phyloP scores from a whole-genome alignment of 2,329 filamentous ascomycete species.

The Monilinia aucupariae region DNA sequence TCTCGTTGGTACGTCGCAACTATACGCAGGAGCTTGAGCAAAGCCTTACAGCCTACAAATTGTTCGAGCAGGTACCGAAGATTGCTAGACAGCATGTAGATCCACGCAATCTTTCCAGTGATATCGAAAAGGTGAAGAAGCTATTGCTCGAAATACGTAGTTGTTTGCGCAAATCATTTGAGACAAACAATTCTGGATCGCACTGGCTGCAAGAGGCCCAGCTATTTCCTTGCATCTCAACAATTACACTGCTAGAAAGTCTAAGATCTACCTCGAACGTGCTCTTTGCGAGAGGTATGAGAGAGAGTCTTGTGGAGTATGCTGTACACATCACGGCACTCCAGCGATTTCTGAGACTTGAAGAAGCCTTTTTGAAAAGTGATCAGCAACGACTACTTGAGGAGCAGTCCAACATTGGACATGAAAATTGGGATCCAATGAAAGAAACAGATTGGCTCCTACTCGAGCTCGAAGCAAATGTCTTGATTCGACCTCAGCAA shows the following conservation, averaged over 20 bases:
- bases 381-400: conserved; percentile 35
- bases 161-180: conserved; percentile 16
- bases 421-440: conserved; percentile 35
- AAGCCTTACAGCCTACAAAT: conserved; percentile 35
- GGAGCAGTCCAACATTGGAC: conserved; percentile 39
- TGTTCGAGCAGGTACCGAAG: conserved; percentile 1
- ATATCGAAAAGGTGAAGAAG: conserved; percentile 10
- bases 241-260: conserved; percentile 40
- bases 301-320: conserved; percentile 38
- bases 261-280: conserved; percentile 35
- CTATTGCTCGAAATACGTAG: neutral
- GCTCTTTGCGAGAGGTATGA: conserved; percentile 36
- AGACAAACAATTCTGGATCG: conserved; percentile 1
- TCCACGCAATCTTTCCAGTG: neutral
- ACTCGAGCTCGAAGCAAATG: conserved; percentile 59
- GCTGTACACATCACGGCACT: conserved; percentile 39
- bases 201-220: conserved; percentile 38
- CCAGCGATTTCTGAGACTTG: conserved; percentile 42
- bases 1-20: conserved; percentile 35
- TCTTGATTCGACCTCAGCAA: conserved; percentile 58
- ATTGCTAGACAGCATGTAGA: neutral
- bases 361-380: conserved; percentile 34
- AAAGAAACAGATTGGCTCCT: conserved; percentile 58
- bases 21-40: conserved; percentile 38
- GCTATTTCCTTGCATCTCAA: conserved; percentile 41